Conservation (phyloP, 75 land plant genomes). For the Picea glauca region DNA sequence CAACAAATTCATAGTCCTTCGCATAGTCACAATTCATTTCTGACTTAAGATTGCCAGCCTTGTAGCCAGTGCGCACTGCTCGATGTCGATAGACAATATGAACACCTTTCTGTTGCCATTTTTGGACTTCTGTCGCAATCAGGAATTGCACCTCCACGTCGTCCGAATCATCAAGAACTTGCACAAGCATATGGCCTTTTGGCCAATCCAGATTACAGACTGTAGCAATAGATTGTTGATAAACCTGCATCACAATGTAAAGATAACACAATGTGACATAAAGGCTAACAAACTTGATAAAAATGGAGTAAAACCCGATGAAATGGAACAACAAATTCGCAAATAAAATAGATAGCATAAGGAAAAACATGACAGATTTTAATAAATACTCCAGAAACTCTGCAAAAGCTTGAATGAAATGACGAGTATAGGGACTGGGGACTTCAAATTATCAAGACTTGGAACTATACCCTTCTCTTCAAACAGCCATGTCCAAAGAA, state of each 20-base stretch:
- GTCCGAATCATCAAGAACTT: constrained; percentile 86
- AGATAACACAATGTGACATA: background rate
- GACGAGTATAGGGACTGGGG: background rate
- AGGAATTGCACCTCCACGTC: constrained; percentile 52
- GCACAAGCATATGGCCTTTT: constrained; percentile 54
- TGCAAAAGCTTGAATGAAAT: background rate
- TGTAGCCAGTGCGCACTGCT: constrained; percentile 63
- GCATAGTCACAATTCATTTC: constrained; percentile 85
- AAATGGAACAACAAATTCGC: background rate
- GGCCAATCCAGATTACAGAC: constrained; percentile 85
- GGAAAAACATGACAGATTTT: background rate
- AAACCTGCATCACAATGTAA: constrained; percentile 42
- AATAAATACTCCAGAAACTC: background rate
- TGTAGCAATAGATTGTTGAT: constrained; percentile 75
- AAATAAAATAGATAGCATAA: background rate
- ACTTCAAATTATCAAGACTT: background rate
- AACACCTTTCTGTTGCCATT: constrained; percentile 66
- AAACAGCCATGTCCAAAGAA: background rate
- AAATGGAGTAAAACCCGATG: background rate
- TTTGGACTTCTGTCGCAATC: constrained; percentile 64
- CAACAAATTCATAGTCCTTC: constrained; percentile 84
- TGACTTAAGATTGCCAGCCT: constrained; percentile 87
- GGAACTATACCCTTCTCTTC: background rate
- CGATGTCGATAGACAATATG: constrained; percentile 78
- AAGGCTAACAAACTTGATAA: background rate